These are phyloP conservation scores for Lagenidium sp. DNA, from an alignment of 352 stramenopile species.

Conservation along the genomic window DNA sequence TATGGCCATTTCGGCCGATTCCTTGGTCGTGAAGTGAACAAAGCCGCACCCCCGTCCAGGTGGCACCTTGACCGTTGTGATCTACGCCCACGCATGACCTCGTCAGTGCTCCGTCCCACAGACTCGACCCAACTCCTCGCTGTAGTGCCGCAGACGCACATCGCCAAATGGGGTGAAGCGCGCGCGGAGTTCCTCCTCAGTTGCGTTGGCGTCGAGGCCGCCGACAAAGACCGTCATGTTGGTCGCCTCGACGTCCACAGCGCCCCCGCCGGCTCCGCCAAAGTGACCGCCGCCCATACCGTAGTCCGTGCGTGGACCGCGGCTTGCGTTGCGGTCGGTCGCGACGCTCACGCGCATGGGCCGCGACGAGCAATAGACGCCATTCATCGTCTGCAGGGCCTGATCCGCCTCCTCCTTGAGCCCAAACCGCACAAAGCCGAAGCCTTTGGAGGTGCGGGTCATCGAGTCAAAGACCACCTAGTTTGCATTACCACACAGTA, in stretches of 20 bases:
- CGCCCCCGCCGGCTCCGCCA: not conserved
- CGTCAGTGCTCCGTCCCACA: too few relatives aligned
- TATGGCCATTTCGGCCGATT: constrained; percentile 81
- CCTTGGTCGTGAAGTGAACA: constrained; percentile 81
- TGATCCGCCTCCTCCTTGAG: constrained; percentile 82
- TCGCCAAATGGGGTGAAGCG: constrained; percentile 76
- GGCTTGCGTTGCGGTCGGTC: constrained; percentile 58
- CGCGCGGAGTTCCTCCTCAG: constrained; percentile 77
- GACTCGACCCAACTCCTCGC: too few relatives aligned
- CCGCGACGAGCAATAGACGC: constrained; percentile 79
- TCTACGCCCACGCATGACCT: constrained; percentile 14
- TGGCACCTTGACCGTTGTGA: constrained; percentile 76
- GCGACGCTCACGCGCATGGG: constrained; percentile 87
- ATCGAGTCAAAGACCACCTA: constrained; percentile 82
- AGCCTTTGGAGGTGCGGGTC: constrained; percentile 88
- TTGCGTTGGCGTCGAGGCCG: constrained; percentile 69
- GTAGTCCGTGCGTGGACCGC: constrained; percentile 7
- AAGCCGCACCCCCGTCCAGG: constrained; percentile 88
- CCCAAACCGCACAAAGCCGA: constrained; percentile 88
- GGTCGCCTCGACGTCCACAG: constrained; percentile 41
- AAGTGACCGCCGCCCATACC: constrained; percentile 8
- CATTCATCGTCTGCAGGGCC: constrained; percentile 87
- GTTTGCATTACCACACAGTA: too few relatives aligned
- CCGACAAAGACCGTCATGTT: constrained; percentile 92
- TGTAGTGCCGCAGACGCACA: constrained; percentile 21